These are phyloP conservation scores for Sherardia arvensis DNA, from an alignment of 257 asterid species.

Conservation along the genomic window DNA sequence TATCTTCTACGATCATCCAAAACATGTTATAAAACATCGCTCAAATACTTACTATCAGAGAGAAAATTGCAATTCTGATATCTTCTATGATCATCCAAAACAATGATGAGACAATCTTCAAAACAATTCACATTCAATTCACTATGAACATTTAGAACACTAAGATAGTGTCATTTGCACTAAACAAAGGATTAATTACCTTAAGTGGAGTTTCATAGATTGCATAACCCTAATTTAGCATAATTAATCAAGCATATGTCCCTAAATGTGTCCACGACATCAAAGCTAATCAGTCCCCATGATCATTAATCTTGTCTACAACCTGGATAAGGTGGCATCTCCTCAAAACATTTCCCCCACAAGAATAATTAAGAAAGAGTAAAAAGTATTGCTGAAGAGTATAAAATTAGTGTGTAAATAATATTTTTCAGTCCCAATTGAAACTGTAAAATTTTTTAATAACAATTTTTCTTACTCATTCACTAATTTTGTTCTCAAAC, in stretches of 20 bases:
- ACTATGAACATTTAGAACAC: background rate
- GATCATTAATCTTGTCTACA: background rate
- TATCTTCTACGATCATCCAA: too few relatives aligned
- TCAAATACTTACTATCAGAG: too few relatives aligned
- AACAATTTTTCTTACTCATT: too few relatives aligned
- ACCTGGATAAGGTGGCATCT: conserved; percentile 2
- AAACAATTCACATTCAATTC: too few relatives aligned
- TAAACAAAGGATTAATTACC: background rate
- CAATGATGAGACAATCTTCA: too few relatives aligned
- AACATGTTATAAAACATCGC: too few relatives aligned
- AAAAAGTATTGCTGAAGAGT: background rate
- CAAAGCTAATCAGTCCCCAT: background rate
- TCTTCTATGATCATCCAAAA: too few relatives aligned
- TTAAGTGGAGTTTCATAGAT: background rate
- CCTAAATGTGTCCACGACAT: background rate
- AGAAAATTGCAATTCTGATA: too few relatives aligned
- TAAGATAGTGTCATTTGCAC: background rate
- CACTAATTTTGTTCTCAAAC: too few relatives aligned
- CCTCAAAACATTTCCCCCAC: background rate
- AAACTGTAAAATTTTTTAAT: too few relatives aligned
- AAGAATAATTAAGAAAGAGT: background rate
- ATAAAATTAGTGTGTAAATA: background rate
- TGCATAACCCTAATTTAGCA: background rate
- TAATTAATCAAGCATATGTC: background rate
- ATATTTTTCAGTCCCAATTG: too few relatives aligned